A percentile compares a stretch with the other conserved stretches of the same genome.
Evolutionary conservation across 1,284 basidiomycete genomes (phyloP).

Genomic region (Papiliotrema fonsecae): DNA sequence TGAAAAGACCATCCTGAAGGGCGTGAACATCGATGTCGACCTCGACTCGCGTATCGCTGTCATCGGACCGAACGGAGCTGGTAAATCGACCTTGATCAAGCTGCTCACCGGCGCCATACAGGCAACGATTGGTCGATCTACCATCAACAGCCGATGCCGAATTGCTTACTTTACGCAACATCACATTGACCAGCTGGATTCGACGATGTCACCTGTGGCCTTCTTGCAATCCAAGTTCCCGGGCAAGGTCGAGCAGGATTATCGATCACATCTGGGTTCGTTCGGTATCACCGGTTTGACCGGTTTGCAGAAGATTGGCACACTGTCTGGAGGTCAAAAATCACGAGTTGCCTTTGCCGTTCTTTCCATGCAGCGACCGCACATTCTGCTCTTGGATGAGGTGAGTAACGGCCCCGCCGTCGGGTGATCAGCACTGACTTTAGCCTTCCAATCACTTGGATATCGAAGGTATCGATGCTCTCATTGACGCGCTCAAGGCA

Average conservation of each 20-base stretch:
- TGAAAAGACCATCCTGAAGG: slow-evolving; percentile 73
- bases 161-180: slow-evolving; percentile 96
- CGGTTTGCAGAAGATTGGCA: slow-evolving; percentile 57
- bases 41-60: slow-evolving; percentile 85
- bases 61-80: slow-evolving; percentile 65
- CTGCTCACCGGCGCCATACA: slow-evolving; percentile 85
- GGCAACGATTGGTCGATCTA: slow-evolving; percentile 75
- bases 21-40: slow-evolving; percentile 83
- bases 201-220: slow-evolving; percentile 80
- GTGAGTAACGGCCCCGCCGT: slow-evolving; percentile 47
- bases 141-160: slow-evolving; percentile 82
- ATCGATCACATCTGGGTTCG: slow-evolving; percentile 88
- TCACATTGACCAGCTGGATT: slow-evolving; percentile 88
- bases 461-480: slow-evolving; percentile 94
- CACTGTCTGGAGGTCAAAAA: slow-evolving; percentile 82
- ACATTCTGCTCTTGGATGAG: slow-evolving; percentile 85
- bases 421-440: background rate
- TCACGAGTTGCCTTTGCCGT: slow-evolving; percentile 91
- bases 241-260: slow-evolving; percentile 94
- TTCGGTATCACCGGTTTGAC: slow-evolving; percentile 98
- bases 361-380: slow-evolving; percentile 81
- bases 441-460: slow-evolving; percentile 97
- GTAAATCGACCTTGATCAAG: slow-evolving; percentile 66
- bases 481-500: slow-evolving; percentile 76
- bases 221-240: slow-evolving; percentile 90